Percentiles rank a stretch among this genome's conserved stretches.
These are phyloP conservation scores for Aspergillus intermedius DNA, from an alignment of 2,329 filamentous ascomycete species.

Conservation along the genomic window DNA sequence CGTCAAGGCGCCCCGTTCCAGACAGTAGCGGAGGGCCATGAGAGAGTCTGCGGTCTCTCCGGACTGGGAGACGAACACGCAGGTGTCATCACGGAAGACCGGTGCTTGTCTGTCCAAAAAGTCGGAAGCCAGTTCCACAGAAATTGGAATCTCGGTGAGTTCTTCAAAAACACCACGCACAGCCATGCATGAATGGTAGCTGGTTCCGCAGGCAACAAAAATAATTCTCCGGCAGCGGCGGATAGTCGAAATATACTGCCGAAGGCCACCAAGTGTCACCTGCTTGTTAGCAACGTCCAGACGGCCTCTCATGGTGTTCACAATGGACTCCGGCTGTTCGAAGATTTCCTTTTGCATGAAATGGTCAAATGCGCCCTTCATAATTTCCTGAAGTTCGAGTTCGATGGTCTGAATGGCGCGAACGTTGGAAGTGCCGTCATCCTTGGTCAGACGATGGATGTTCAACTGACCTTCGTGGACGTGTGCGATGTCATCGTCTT, in stretches of 20 bases:
- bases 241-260: slow-evolving; percentile 94
- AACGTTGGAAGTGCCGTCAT: slow-evolving; percentile 92
- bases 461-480: slow-evolving; percentile 98
- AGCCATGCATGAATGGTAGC: slow-evolving; percentile 99
- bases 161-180: slow-evolving; percentile 97
- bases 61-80: slow-evolving; percentile 97
- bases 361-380: slow-evolving; percentile 99
- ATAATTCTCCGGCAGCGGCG: slow-evolving; percentile 95
- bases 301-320: slow-evolving; percentile 99
- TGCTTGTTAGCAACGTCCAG: slow-evolving; percentile 88
- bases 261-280: slow-evolving; percentile 89
- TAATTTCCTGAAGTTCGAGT: slow-evolving; percentile 98
- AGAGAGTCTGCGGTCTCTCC: slow-evolving; percentile 97
- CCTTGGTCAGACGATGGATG: slow-evolving; percentile 96
- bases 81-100: slow-evolving; percentile 98
- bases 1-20: slow-evolving; percentile 93
- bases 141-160: slow-evolving; percentile 93
- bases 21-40: slow-evolving; percentile 93
- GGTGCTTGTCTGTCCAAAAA: slow-evolving; percentile 95
- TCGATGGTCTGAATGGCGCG: slow-evolving; percentile 97
- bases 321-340: slow-evolving; percentile 97
- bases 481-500: slow-evolving; percentile 99
- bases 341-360: slow-evolving; percentile 99
- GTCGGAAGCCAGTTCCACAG: slow-evolving; percentile 94
- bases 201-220: slow-evolving; percentile 97